Base-by-base conservation (phyloP, 306 rosid species). In the Datisca glomerata region DNA sequence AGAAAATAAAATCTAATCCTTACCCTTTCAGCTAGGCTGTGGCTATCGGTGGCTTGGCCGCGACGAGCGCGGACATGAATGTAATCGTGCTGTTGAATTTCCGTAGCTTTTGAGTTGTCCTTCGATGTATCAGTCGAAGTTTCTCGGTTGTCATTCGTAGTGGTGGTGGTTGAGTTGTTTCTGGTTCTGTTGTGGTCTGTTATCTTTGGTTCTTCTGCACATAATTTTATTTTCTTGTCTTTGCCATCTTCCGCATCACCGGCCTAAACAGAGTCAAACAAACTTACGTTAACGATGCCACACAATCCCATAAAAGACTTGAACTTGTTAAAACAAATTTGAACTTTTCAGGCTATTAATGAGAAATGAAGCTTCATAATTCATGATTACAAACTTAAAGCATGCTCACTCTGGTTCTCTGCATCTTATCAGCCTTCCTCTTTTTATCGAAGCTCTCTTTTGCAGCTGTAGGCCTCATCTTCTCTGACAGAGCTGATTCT, bases 31-130 rank as follows among this genome's bases (percentile, higher is more conserved):
- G 96, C 96, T 51, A 85, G 55, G 66, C 96, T 85, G 38, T 85
- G 96, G 67, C 93, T 85, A 51, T 85, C 96, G 2, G 96, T 86
- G 49, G 93, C 96, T 60, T 86, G 93, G 13, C 93, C 96, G 7
- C 93, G 87, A 16, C 96, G 85, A 0, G 96, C 94, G 29, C 96
- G 65, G 16, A 86, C 96, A 49, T 81, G 96, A 56, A 86, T 79
- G 61, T 70, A 86, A 43, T 78, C 96, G 0, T 61, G 63, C 65
- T 78, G 74, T 32, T 76, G 77, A 71, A 64, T 64, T 56, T 80
- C 84, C 0, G 75, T 76, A 4, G 47, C 75, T 66, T 80, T 85
- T 5, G 93, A 80, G 31, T 74, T 80, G 10, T 58, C 84, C 49
- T 71, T 80, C 0, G 73, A 80, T 56, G 41, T 69, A 18, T 76